These are phyloP conservation scores for Antitrichia curtipendula DNA, from an alignment of 225 moss, liverwort and hornwort species.

Conservation along the genomic window DNA sequence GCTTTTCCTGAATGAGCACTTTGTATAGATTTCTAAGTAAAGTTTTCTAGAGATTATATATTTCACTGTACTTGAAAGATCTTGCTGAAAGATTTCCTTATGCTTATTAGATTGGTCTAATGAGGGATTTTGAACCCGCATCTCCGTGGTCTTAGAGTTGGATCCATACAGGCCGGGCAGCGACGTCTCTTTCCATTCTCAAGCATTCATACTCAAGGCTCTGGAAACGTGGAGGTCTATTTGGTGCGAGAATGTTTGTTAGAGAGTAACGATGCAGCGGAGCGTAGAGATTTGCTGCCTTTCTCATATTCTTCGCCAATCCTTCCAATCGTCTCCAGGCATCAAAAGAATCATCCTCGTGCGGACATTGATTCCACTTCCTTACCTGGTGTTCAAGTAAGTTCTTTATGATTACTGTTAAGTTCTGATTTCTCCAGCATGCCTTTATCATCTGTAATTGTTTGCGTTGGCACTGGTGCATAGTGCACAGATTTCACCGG, in stretches of 20 bases:
- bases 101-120: not conserved
- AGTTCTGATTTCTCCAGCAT: not conserved
- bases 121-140: not conserved
- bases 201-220: conserved; percentile 17
- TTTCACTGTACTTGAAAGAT: not conserved
- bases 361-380: conserved; percentile 9
- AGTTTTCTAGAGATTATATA: not conserved
- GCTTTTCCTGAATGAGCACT: not conserved
- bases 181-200: conserved; percentile 26
- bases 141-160: conserved; percentile 2
- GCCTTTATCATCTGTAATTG: not conserved
- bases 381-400: conserved; percentile 28
- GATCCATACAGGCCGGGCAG: conserved; percentile 17
- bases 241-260: not conserved
- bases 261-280: not conserved
- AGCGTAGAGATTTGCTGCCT: not conserved
- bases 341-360: conserved; percentile 10
- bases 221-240: conserved; percentile 39
- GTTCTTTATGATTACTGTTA: not conserved
- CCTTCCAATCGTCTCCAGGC: conserved; percentile 5
- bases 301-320: conserved; percentile 17
- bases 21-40: not conserved
- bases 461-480: not conserved
- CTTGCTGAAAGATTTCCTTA: not conserved
- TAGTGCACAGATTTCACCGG: not conserved